Evolutionary conservation across 768 basidiomycete species (phyloP), one percentile per base, ranked within the genome.

Genomic region (Lactifluus echinatus): DNA sequence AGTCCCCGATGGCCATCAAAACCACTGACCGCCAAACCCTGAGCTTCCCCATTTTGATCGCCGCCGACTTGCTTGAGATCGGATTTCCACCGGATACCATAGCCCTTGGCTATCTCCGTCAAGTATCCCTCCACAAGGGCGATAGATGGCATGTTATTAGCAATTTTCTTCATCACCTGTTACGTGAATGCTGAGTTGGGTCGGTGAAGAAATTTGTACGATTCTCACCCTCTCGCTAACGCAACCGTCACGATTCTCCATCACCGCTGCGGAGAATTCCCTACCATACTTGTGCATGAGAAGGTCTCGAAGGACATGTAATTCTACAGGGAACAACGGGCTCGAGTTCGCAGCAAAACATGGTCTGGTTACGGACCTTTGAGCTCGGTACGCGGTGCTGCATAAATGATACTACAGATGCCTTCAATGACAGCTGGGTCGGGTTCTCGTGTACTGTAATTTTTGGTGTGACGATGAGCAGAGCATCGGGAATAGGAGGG

Each of bases 231-330:
- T 83, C 48, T 87, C 83, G 62, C 82, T 89, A 43, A 99, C 94
- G 70, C 85, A 83, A 15, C 76, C 75, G 63, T 87, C 83, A 43
- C 76, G 80, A 69, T 95, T 93, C 69, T 93, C 89, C 79, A 93
- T 89, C 2, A 89, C 84, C n/a, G 81, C 79, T 17, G 84, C 63
- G 15, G 93, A 82, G 69, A 90, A 98, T 46, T 93, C 91, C 21
- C 95, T 83, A 17, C 95, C 93, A 68, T 85, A 96, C 73, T 96
- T 96, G 69, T 93, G 89, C 87, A 94, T 89, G 56, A 99, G 79
- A 68, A 97, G 81, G 69, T 98, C 94, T 53, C 96, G 84, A 50
- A 97, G 72, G 36, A 92, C 75, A 63, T 96, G 90, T 37, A 99
- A 79, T 68, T 97, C 93, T 93, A 61, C n/a, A n/a, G n/a, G 44